Conservation (phyloP, 2,329 filamentous ascomycete genomes). For the Sordariomycetes sp. region DNA sequence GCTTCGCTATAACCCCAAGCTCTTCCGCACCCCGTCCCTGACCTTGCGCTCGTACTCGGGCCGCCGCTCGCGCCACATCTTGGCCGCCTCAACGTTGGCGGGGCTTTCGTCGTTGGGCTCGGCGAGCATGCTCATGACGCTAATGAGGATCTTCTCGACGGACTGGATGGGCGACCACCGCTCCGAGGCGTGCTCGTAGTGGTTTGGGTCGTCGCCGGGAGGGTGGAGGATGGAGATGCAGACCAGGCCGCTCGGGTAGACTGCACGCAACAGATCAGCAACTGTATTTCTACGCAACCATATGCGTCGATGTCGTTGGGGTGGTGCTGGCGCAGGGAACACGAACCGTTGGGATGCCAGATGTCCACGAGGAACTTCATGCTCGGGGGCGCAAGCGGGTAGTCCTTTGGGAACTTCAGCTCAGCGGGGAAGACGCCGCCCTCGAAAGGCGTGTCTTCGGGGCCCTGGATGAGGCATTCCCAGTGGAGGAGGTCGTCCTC, state of each 20-base stretch:
- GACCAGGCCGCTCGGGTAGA: constrained; percentile 84
- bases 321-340: no score
- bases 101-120: constrained; percentile 96
- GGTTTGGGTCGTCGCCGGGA: constrained; percentile 93
- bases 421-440: constrained; percentile 93
- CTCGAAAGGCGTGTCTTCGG: constrained; percentile 92
- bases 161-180: constrained; percentile 95
- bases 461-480: constrained; percentile 94
- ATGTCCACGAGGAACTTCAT: constrained; percentile 95
- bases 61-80: constrained; percentile 87
- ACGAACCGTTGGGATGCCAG: constrained; percentile 89
- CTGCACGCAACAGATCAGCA: constrained; percentile 32
- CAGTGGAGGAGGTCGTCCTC: constrained; percentile 95
- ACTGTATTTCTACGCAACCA: not conserved
- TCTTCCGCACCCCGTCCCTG: constrained; percentile 68
- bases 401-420: constrained; percentile 90
- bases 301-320: no score
- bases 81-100: constrained; percentile 90
- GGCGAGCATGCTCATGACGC: constrained; percentile 96
- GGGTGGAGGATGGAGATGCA: constrained; percentile 98
- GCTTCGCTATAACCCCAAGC: constrained; percentile 70
- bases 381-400: constrained; percentile 88
- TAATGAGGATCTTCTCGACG: constrained; percentile 94
- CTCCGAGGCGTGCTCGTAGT: constrained; percentile 94
- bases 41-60: constrained; percentile 81